phyloP scores from a whole-genome alignment of 2,329 filamentous ascomycete genomes.

The Lomentospora prolificans region DNA sequence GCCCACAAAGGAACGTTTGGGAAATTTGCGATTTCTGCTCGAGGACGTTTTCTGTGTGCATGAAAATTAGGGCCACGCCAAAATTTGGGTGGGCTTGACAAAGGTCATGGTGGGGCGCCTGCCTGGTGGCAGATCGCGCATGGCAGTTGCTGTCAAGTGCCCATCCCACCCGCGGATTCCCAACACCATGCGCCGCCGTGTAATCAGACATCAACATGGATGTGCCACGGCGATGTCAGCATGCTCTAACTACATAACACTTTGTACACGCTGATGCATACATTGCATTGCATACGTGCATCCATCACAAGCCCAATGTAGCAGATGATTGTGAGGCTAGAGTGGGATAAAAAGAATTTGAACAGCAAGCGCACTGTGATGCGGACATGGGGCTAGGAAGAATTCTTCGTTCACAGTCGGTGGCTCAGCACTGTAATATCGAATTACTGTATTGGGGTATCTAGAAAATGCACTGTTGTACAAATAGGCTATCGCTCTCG shows the following conservation, averaged over 20 bases:
- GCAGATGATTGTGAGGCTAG: too few relatives aligned
- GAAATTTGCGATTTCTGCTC: slow-evolving; percentile 9
- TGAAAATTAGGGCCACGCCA: slow-evolving; percentile 7
- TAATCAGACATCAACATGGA: too few relatives aligned
- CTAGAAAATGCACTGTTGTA: background rate
- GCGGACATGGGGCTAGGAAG: too few relatives aligned
- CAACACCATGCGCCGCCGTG: too few relatives aligned
- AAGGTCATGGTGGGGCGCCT: background rate
- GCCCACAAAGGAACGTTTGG: slow-evolving; percentile 3
- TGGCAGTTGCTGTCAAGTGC: background rate
- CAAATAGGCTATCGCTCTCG: background rate
- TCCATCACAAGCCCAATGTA: too few relatives aligned
- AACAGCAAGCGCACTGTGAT: too few relatives aligned
- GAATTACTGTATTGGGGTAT: background rate
- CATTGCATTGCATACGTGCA: too few relatives aligned
- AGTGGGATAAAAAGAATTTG: too few relatives aligned
- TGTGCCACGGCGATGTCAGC: too few relatives aligned
- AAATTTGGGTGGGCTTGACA: background rate
- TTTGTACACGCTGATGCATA: too few relatives aligned
- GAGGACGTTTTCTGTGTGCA: slow-evolving; percentile 7
- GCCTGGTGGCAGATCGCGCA: background rate
- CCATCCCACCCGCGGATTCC: too few relatives aligned
- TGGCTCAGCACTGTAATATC: background rate
- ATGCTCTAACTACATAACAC: too few relatives aligned
- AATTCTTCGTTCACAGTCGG: background rate